These are phyloP conservation scores for Colletotrichum tropicale DNA, from an alignment of 2,329 filamentous ascomycete genomes.

Conservation along the genomic window DNA sequence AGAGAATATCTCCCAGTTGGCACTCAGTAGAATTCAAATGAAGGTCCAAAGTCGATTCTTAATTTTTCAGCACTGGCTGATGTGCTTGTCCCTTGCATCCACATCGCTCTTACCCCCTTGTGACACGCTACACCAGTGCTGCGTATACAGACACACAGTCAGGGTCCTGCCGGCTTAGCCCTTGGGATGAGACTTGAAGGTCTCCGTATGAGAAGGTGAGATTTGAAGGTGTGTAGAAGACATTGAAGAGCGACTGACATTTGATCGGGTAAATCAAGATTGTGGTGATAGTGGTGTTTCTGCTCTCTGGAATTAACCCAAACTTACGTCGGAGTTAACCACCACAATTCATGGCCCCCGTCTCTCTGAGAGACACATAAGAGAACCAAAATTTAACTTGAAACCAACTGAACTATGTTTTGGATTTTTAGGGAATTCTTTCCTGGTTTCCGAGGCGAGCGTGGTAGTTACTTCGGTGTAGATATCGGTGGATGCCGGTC, in stretches of 20 bases:
- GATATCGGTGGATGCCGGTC: not conserved
- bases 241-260: not conserved
- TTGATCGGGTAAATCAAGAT: not conserved
- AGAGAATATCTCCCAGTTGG: not conserved
- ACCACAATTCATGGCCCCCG: not conserved
- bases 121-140: not conserved
- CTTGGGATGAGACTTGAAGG: not conserved
- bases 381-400: not conserved
- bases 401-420: not conserved
- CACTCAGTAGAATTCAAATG: not conserved
- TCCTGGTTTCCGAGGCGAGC: not conserved
- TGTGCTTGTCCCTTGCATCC: not conserved
- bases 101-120: not conserved
- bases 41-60: not conserved
- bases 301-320: not conserved
- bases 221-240: not conserved
- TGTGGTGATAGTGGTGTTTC: not conserved
- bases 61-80: not conserved
- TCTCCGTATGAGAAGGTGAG: not conserved
- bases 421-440: not conserved
- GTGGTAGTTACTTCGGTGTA: not conserved
- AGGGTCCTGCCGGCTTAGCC: accelerated
- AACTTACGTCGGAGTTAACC: not conserved
- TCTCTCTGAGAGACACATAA: not conserved
- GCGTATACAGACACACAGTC: not conserved